These are phyloP conservation scores for Avena sativa DNA, from an alignment of 176 grass and related monocot genomes.

Conservation along the genomic window DNA sequence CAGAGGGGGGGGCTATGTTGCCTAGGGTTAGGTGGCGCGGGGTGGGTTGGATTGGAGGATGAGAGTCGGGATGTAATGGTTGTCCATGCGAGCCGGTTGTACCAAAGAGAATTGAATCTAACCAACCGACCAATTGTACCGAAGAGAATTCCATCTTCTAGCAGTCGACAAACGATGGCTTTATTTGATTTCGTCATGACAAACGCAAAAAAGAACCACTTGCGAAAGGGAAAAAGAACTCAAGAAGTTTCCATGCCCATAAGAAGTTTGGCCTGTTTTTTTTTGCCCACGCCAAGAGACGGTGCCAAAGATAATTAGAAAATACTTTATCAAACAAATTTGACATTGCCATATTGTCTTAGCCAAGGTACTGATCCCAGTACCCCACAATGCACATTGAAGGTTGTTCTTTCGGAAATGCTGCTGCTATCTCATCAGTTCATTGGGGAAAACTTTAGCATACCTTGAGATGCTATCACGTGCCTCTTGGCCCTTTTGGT, in stretches of 20 bases:
- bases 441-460: not conserved
- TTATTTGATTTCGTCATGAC: too few species aligned
- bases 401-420: conserved; percentile 27
- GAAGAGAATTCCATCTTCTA: too few species aligned
- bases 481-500: not conserved
- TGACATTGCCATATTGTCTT: not conserved
- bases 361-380: not conserved
- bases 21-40: too few species aligned
- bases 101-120: too few species aligned
- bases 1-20: too few species aligned
- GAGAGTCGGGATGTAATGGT: too few species aligned
- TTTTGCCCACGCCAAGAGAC: not conserved
- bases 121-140: too few species aligned
- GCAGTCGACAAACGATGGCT: too few species aligned
- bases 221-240: not conserved
- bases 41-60: too few species aligned
- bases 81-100: too few species aligned
- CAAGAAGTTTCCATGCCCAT: not conserved
- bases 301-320: not conserved
- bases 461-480: not conserved
- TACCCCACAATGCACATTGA: not conserved
- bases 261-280: not conserved
- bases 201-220: too few species aligned
- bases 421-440: not conserved
- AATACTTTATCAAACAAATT: conserved; percentile 6